These are phyloP conservation scores for Pichia sp. DNA, from an alignment of 1,139 yeast species.

Conservation along the genomic window DNA sequence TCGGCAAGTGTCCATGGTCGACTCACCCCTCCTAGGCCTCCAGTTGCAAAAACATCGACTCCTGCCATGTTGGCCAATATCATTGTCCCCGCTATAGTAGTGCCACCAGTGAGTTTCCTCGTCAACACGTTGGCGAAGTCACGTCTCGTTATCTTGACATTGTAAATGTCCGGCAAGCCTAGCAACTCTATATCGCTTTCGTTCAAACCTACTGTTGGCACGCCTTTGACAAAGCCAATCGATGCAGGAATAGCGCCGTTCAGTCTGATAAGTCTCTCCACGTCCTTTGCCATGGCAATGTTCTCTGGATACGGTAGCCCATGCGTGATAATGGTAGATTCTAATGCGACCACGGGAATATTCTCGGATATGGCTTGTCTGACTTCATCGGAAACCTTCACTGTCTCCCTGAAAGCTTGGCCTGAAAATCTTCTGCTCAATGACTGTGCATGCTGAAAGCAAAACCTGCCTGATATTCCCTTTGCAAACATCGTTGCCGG, in stretches of 20 bases:
- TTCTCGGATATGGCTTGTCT: constrained; percentile 52
- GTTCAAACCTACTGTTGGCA: constrained; percentile 63
- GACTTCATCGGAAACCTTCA: constrained; percentile 44
- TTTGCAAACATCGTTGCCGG: background rate
- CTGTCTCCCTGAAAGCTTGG: background rate
- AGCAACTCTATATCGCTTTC: constrained; percentile 45
- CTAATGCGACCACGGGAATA: constrained; percentile 71
- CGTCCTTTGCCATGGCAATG: constrained; percentile 63
- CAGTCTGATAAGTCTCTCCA: constrained; percentile 56
- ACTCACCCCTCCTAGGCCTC: constrained; percentile 93
- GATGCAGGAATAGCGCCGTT: constrained; percentile 83
- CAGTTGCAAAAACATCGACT: constrained; percentile 83
- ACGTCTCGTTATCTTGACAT: constrained; percentile 69
- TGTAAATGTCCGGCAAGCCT: constrained; percentile 40
- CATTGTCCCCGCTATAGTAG: constrained; percentile 90
- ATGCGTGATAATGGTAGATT: constrained; percentile 85
- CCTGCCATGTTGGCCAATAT: constrained; percentile 72
- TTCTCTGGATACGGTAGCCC: constrained; percentile 84
- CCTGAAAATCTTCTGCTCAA: background rate
- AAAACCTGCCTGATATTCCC: background rate
- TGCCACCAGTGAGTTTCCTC: constrained; percentile 65
- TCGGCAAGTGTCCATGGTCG: constrained; percentile 74
- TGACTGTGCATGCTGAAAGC: background rate
- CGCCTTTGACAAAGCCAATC: constrained; percentile 69
- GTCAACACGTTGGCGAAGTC: constrained; percentile 77